Evolutionary conservation across 2,329 filamentous ascomycete species (phyloP).

Genomic region (Aureobasidium leucospermi): DNA sequence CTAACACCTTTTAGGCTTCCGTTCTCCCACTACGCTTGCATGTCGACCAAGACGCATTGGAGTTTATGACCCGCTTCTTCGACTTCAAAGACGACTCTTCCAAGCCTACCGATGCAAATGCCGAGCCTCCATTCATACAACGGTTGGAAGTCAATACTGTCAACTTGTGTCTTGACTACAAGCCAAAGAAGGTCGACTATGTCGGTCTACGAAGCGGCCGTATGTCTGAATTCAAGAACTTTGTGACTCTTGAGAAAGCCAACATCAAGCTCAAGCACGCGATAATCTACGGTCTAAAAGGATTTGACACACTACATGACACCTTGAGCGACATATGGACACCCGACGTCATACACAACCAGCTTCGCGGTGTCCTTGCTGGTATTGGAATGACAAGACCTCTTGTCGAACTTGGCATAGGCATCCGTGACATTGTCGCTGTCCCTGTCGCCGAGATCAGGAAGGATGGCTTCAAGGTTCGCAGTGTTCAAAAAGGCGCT

Average conservation of each 20-base stretch:
- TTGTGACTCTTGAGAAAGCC: slow-evolving; percentile 82
- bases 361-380: slow-evolving; percentile 80
- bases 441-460: slow-evolving; percentile 87
- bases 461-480: slow-evolving; percentile 86
- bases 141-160: slow-evolving; percentile 80
- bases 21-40: slow-evolving; percentile 82
- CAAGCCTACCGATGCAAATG: slow-evolving; percentile 34
- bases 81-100: slow-evolving; percentile 80
- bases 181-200: slow-evolving; percentile 97
- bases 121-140: slow-evolving; percentile 65
- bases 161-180: slow-evolving; percentile 85
- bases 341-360: slow-evolving; percentile 82
- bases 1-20: slow-evolving; percentile 42
- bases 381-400: slow-evolving; percentile 86
- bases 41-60: slow-evolving; percentile 93
- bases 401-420: slow-evolving; percentile 82
- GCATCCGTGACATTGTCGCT: slow-evolving; percentile 77
- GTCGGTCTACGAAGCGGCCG: slow-evolving; percentile 83
- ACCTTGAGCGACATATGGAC: slow-evolving; percentile 95
- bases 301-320: slow-evolving; percentile 83
- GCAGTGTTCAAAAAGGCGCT: slow-evolving; percentile 86
- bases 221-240: slow-evolving; percentile 98
- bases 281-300: slow-evolving; percentile 85
- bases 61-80: slow-evolving; percentile 96
- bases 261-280: slow-evolving; percentile 79